phyloP scores from a whole-genome alignment of 257 asterid genomes.

The Capsicum baccatum region DNA sequence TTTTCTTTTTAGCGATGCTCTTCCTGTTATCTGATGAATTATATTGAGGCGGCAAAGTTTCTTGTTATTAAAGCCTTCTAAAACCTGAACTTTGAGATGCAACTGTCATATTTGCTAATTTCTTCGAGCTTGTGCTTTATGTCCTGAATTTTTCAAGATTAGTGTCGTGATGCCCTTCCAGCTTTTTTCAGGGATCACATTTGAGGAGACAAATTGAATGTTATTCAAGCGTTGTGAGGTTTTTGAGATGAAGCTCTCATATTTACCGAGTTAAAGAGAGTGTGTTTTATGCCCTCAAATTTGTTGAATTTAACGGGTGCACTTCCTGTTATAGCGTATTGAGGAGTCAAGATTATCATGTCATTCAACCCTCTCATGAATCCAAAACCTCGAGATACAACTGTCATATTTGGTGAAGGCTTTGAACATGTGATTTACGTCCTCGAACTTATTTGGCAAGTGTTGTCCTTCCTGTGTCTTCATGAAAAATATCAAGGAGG shows the following conservation, averaged over 20 bases:
- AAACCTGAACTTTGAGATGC: not conserved
- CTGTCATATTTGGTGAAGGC: no score
- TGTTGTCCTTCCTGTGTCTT: no score
- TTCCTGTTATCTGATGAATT: not conserved
- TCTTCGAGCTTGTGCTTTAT: conserved; percentile 2
- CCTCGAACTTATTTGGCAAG: no score
- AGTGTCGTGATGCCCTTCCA: not conserved
- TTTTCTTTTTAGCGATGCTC: not conserved
- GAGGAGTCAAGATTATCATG: no score
- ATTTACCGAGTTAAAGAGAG: no score
- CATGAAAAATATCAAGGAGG: no score
- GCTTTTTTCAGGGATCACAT: not conserved
- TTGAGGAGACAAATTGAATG: not conserved
- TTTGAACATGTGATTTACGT: no score
- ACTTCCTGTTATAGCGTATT: no score
- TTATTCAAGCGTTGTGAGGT: not conserved
- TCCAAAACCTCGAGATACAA: no score
- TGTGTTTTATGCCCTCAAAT: no score
- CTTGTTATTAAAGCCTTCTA: not conserved
- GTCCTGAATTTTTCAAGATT: not conserved
- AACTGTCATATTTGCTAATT: not conserved
- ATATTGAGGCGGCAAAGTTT: not conserved
- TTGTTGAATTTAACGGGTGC: no score
- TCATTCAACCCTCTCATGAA: no score
- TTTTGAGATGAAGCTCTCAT: not conserved